Conservation (phyloP, 1,139 yeast species). For the Saccharomyces pastorianus region DNA sequence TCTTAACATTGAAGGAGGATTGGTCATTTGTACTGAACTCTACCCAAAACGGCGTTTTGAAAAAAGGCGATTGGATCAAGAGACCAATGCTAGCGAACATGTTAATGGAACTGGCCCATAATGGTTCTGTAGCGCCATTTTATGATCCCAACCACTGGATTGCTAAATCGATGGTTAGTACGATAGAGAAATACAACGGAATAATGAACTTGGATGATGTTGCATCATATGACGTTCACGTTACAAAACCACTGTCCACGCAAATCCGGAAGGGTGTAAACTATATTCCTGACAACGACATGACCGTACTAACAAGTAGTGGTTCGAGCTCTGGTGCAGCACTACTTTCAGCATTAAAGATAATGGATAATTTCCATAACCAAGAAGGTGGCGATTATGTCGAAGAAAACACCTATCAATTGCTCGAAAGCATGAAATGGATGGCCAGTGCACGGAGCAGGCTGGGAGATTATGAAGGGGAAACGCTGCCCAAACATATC, state of each 20-base stretch:
- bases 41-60: conserved; percentile 30
- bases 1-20: conserved; percentile 32
- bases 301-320: conserved; percentile 55
- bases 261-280: conserved; percentile 22
- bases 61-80: conserved; percentile 50
- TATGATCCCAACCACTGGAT: conserved; percentile 81
- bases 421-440: conserved; percentile 90
- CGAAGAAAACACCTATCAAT: conserved; percentile 49
- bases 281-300: conserved; percentile 35
- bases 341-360: conserved; percentile 62
- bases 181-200: conserved; percentile 49
- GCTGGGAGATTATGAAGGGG: conserved; percentile 56
- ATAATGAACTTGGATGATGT: conserved; percentile 58
- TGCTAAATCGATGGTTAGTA: conserved; percentile 44
- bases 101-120: conserved; percentile 54
- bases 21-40: conserved; percentile 51
- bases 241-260: conserved; percentile 48
- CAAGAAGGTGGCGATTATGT: conserved; percentile 38
- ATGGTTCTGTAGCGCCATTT: conserved; percentile 69
- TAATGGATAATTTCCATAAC: conserved; percentile 41
- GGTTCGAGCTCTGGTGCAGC: conserved; percentile 87
- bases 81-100: conserved; percentile 62
- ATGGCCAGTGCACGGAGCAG: conserved; percentile 76
- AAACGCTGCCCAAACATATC: conserved; percentile 27
- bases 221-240: conserved; percentile 45